Evolutionary conservation across 2,329 filamentous ascomycete species (phyloP).

Genomic region (Endocalyx cinctus): DNA sequence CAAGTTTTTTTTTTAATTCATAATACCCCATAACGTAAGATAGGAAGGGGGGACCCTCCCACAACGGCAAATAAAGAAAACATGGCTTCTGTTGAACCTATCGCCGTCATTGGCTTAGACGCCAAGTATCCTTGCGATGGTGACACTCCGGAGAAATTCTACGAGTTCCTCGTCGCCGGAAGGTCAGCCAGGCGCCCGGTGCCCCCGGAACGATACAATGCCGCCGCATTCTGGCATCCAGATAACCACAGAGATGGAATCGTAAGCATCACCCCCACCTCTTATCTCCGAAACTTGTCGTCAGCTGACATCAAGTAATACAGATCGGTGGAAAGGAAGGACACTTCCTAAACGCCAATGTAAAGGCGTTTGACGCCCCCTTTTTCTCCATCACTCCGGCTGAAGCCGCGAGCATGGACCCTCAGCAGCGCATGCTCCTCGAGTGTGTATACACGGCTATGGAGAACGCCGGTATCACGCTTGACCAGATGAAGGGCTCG

Average conservation of each 20-base stretch:
- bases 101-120: conserved; percentile 8
- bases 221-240: conserved; percentile 8
- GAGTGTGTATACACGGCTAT: conserved; percentile 6
- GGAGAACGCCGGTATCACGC: conserved; percentile 5
- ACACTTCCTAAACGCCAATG: conserved; percentile 6
- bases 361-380: conserved; percentile 7
- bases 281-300: no score
- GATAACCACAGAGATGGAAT: conserved; percentile 7
- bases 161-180: conserved; percentile 5
- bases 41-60: no score
- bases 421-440: conserved; percentile 8
- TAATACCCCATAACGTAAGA: no score
- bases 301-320: conserved; percentile 1
- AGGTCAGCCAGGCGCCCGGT: conserved; percentile 5
- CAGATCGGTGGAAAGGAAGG: conserved; percentile 7
- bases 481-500: conserved; percentile 7
- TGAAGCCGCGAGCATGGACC: conserved; percentile 5
- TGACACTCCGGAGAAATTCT: conserved; percentile 8
- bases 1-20: no score
- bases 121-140: conserved; percentile 6
- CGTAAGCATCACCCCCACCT: background rate
- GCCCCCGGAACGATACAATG: conserved; percentile 5
- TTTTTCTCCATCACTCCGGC: conserved; percentile 7
- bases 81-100: conserved; percentile 9
- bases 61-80: no score